phyloP scores from a whole-genome alignment of 1,139 yeast genomes.

The Kodamaea derodonti region DNA sequence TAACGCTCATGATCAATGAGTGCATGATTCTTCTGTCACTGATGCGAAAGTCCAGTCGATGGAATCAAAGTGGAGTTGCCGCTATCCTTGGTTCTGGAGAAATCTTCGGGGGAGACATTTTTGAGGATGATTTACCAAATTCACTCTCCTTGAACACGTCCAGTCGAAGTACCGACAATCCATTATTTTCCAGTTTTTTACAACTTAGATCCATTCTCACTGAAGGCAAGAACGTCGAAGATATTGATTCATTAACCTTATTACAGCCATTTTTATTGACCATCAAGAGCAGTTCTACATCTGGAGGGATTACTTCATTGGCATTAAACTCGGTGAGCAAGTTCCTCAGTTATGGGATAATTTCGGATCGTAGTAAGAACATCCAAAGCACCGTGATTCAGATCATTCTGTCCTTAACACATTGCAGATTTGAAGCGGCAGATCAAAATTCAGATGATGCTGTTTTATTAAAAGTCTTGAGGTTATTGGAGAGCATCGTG shows the following conservation, averaged over 20 bases:
- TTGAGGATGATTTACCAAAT: conserved; percentile 31
- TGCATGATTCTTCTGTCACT: conserved; percentile 84
- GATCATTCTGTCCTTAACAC: conserved; percentile 75
- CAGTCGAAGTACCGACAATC: conserved; percentile 38
- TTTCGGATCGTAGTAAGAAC: conserved; percentile 42
- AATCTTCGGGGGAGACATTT: conserved; percentile 25
- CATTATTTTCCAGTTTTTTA: conserved; percentile 76
- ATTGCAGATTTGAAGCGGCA: conserved; percentile 93
- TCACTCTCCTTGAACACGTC: conserved; percentile 13
- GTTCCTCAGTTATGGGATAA: conserved; percentile 60
- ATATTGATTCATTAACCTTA: conserved; percentile 68
- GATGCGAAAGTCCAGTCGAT: conserved; percentile 82
- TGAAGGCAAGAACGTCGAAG: conserved; percentile 49
- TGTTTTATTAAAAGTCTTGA: conserved; percentile 76
- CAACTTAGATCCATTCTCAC: conserved; percentile 71
- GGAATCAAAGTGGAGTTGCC: conserved; percentile 84
- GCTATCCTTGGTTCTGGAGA: conserved; percentile 70
- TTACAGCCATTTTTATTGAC: conserved; percentile 84
- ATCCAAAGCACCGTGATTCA: conserved; percentile 51
- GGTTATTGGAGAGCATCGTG: conserved; percentile 67
- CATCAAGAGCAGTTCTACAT: conserved; percentile 79
- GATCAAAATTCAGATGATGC: conserved; percentile 94
- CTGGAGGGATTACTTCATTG: conserved; percentile 80
- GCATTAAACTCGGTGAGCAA: conserved; percentile 77
- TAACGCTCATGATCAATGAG: conserved; percentile 82